A percentile compares a stretch with the other conserved stretches of the same genome.
Evolutionary conservation across 148 eudicot species (phyloP).

Genomic region (Rhododendron ovatum): DNA sequence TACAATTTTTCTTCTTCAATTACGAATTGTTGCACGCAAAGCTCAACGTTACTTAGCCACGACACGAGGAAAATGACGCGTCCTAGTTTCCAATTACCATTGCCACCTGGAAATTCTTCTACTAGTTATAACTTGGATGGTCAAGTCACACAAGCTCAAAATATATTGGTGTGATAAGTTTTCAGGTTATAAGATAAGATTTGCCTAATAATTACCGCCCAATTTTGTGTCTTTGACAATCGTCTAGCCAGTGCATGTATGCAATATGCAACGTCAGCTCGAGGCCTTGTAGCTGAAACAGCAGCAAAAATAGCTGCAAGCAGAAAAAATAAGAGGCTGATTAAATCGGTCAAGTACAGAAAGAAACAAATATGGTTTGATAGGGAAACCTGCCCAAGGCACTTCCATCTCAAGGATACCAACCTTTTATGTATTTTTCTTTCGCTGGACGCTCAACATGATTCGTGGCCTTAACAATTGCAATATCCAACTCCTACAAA

Average conservation of each 20-base stretch:
- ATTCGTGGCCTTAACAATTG: constrained; percentile 88
- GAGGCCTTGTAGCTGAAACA: constrained; percentile 81
- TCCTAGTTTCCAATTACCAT: not conserved
- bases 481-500: constrained; percentile 74
- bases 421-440: constrained; percentile 87
- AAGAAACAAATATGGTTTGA: not conserved
- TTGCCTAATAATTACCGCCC: constrained; percentile 63
- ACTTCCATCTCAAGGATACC: constrained; percentile 13
- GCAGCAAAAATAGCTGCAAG: constrained; percentile 81
- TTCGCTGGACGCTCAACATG: constrained; percentile 93
- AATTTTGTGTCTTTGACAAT: constrained; percentile 81
- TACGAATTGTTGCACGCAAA: not conserved
- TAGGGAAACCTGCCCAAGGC: not conserved
- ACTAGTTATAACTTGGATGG: not conserved
- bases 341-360: not conserved
- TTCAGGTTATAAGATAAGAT: not conserved
- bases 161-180: not conserved
- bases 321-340: constrained; percentile 6
- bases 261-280: constrained; percentile 97
- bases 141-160: not conserved
- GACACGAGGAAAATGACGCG: not conserved
- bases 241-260: constrained; percentile 89
- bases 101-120: not conserved
- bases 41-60: not conserved
- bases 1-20: not conserved